These are phyloP conservation scores for Tuber indicum DNA, from an alignment of 495 filamentous ascomycete genomes.

Conservation along the genomic window DNA sequence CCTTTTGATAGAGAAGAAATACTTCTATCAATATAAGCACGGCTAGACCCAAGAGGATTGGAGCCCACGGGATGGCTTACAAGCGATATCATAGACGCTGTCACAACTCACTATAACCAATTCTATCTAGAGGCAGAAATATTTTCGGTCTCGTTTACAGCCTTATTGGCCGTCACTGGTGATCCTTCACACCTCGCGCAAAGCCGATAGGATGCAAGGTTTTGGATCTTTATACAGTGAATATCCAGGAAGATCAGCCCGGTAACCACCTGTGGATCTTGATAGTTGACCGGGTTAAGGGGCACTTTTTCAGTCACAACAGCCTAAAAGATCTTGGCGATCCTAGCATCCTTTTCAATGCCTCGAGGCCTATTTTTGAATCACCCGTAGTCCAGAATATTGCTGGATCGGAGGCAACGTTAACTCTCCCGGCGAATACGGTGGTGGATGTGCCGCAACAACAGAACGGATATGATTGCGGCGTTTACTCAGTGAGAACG, in stretches of 20 bases:
- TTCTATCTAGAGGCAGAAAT: neutral
- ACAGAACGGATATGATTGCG: slow-evolving; percentile 17
- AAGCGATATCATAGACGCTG: slow-evolving; percentile 1
- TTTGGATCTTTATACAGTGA: slow-evolving; percentile 20
- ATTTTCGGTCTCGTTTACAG: neutral
- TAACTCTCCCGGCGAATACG: neutral
- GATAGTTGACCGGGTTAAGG: slow-evolving; percentile 1
- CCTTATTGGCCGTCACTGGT: neutral
- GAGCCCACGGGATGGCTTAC: neutral
- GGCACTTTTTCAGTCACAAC: neutral
- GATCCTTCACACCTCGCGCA: neutral
- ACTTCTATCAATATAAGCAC: neutral
- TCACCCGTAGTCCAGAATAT: neutral
- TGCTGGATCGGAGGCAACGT: neutral
- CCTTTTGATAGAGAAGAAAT: neutral
- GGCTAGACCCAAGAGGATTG: neutral
- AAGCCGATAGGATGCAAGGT: neutral
- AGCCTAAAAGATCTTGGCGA: neutral
- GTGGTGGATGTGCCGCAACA: slow-evolving; percentile 4
- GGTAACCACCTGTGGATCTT: neutral
- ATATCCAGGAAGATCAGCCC: neutral
- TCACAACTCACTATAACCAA: neutral
- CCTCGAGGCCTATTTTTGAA: neutral
- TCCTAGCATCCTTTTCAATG: neutral
- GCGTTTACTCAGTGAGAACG: slow-evolving; percentile 7